phyloP scores from a whole-genome alignment of 306 rosid species.

The Biancaea sappan region DNA sequence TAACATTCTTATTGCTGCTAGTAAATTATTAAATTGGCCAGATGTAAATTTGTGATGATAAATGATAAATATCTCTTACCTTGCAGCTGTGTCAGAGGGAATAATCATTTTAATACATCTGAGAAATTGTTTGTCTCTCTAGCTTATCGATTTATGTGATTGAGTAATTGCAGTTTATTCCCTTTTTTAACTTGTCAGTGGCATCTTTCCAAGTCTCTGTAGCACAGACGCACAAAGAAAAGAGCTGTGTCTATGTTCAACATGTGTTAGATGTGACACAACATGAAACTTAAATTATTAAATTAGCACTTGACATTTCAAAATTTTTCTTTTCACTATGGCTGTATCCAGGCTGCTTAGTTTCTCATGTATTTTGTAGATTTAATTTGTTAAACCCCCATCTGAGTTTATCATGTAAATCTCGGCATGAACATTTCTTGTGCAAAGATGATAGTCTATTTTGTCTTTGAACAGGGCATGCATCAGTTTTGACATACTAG shows the following conservation, averaged over 20 bases:
- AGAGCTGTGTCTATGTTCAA: neutral
- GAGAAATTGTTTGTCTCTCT: neutral
- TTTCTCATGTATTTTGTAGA: neutral
- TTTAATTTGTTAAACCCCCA: neutral
- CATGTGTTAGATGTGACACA: neutral
- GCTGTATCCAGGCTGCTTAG: neutral
- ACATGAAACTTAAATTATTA: neutral
- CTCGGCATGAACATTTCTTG: neutral
- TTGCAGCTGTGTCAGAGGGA: neutral
- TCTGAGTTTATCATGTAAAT: neutral
- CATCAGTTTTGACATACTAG: neutral
- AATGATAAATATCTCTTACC: neutral
- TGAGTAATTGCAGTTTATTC: neutral
- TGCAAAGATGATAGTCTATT: neutral
- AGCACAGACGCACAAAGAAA: neutral
- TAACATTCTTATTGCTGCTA: neutral
- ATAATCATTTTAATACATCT: neutral
- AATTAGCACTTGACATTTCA: neutral
- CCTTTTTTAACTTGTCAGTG: conserved; percentile 3
- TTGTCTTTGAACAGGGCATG: neutral
- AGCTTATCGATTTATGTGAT: neutral
- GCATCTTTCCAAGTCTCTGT: neutral
- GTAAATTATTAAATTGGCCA: neutral
- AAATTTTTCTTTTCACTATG: neutral
- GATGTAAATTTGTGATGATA: neutral